Evolutionary conservation across 257 asterid genomes (phyloP).

Genomic region (Capsicum baccatum): DNA sequence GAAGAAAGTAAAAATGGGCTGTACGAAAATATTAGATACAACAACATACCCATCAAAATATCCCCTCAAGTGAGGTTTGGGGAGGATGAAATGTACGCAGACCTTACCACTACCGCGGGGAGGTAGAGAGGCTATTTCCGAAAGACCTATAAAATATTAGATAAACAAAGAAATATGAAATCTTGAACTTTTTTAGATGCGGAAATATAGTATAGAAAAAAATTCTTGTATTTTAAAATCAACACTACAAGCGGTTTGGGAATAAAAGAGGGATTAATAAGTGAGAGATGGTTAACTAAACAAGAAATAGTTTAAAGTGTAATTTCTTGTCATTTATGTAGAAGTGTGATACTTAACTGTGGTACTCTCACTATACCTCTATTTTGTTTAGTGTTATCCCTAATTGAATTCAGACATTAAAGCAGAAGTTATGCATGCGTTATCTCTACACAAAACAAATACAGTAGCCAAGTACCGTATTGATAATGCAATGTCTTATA

Average conservation of each 20-base stretch:
- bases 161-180: neutral
- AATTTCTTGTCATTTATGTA: neutral
- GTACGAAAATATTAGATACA: neutral
- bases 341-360: neutral
- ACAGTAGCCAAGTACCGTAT: neutral
- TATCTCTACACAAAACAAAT: conserved; percentile 12
- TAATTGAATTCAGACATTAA: neutral
- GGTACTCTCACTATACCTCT: conserved; percentile 17
- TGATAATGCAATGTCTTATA: neutral
- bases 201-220: neutral
- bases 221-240: neutral
- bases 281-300: conserved; percentile 23
- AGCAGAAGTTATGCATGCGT: neutral
- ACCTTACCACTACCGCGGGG: too few relatives aligned
- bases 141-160: neutral
- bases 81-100: too few relatives aligned
- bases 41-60: too few relatives aligned
- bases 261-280: conserved; percentile 6
- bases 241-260: neutral
- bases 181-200: neutral
- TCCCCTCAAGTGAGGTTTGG: too few relatives aligned
- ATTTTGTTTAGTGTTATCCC: neutral
- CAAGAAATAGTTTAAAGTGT: conserved; percentile 9
- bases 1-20: neutral
- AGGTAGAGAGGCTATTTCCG: too few relatives aligned